Percentiles rank a stretch among this genome's conserved stretches.
Conservation (phyloP, 805 yeast species). For the Priceomyces fermenticarens region DNA sequence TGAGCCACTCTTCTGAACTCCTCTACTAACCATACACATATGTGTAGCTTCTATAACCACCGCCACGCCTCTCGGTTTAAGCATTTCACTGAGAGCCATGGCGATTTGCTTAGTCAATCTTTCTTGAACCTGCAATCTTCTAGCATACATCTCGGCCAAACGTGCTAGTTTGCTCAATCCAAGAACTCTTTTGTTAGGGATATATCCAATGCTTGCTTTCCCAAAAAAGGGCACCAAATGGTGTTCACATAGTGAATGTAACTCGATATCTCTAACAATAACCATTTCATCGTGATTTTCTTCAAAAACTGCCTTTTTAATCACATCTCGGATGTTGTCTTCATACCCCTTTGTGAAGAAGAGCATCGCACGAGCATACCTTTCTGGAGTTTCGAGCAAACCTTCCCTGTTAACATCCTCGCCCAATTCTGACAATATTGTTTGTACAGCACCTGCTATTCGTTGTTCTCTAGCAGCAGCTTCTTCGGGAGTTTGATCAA, state of each 20-base stretch:
- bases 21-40: constrained; percentile 99
- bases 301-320: constrained; percentile 93
- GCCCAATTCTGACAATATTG: constrained; percentile 78
- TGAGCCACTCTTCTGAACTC: constrained; percentile 93
- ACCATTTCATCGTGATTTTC: constrained; percentile 99
- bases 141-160: constrained; percentile 93
- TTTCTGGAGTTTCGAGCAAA: constrained; percentile 85
- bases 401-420: constrained; percentile 92
- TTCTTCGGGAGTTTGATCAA: constrained; percentile 67
- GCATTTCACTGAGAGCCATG: constrained; percentile 86
- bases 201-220: constrained; percentile 96
- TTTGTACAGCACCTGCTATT: constrained; percentile 80
- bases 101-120: constrained; percentile 96
- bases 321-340: constrained; percentile 86
- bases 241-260: constrained; percentile 93
- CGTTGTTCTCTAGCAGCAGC: constrained; percentile 64
- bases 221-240: constrained; percentile 97
- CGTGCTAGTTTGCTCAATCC: constrained; percentile 93
- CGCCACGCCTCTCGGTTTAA: constrained; percentile 95
- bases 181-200: constrained; percentile 88
- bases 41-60: constrained; percentile 97
- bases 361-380: constrained; percentile 96
- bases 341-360: constrained; percentile 96
- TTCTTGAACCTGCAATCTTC: constrained; percentile 97
- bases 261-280: constrained; percentile 90